Evolutionary conservation across 2,329 filamentous ascomycete genomes (phyloP), one percentile per base, ranked within the genome.

Genomic region (Bipolaris victoriae): DNA sequence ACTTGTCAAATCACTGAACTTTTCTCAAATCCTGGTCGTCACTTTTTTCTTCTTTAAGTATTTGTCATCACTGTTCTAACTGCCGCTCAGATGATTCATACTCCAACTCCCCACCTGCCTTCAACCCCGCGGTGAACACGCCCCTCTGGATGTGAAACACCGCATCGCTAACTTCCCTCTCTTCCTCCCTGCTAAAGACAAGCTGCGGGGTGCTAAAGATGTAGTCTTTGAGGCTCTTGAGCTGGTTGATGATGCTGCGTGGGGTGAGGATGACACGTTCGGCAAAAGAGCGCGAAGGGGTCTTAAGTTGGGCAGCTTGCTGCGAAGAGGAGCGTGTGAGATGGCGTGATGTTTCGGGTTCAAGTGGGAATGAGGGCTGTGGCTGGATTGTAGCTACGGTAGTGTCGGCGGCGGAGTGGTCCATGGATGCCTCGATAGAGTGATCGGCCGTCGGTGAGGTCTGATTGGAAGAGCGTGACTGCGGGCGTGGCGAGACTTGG

Each of bases 141-240:
- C 90, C 87, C 61, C 85, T 83, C 74, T 90, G 88, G 63, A 94
- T 86, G 73, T 94, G 89, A 79, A 93, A 91, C 71, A 95, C 82
- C 66, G 91, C 79, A 70, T 93, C 89, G 69, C 95, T 91, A 63
- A 95, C 82, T 71, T 88, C 83, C 57, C 87, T 83, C 51, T 92
- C 85, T 59, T 91, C 87, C 10, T 84, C 81, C 10, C 85, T 82
- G 15, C 86, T 86, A 40, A 96, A 76, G 15, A 84, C 80, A 20
- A 87, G 81, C 26, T 77, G 78, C 52, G 65, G 66, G 5, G 56
- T 61, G 61, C 86, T 82, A 18, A 81, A 80, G 22, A 95, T 75
- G 0, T 89, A 80, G 18, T 77, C 79, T 60, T 78, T 81, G 41
- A 89, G 80, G 36, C 55, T 61, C 55, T 59, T 69, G 33, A 76